Base-by-base conservation (phyloP, 139 green algal genomes). In the Coelastrella sp. region DNA sequence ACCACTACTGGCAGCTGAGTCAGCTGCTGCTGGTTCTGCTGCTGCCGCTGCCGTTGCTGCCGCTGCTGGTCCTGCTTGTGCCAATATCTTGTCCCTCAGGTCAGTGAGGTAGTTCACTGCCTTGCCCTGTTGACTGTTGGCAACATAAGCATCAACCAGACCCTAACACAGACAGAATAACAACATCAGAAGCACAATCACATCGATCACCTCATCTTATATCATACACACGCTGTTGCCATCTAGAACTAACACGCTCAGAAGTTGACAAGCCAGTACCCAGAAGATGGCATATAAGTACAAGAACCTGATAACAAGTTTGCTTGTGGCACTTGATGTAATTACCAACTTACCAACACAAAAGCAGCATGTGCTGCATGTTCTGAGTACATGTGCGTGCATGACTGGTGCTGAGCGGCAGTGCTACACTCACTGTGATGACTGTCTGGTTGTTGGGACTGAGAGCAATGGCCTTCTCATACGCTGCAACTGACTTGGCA, bases 91-190 rank as follows among this genome's bases (percentile, higher is more conserved):
- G 25, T 80, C 65, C 20, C 76, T 70, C 4, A 93, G 87, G 6
- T 78, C 58, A 14, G 58, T 85, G 15, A 94, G 63, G 84, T 88
- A 91, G 6, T 82, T 80, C 0, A 94, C 73, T 5, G 91, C 92
- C 82, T 94, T 94, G 56, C 63, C 85, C 58, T 91, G 92, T 76
- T 91, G 79, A 22, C 58, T 88, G 84, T 95, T 96, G 49, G 92
- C 94, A 12, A 96, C 91, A 91, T 94, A 95, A 0, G 94, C 90
- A 56, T 96, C 94, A 78, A 88, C 82, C 58, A 95, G 17, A 27
- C 94, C 94, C 87, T 91, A 78, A 25, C 0, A 7, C 12, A 11
- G 7, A 7, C 9, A 20, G 27, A 0, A 82, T n/a, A 8, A 49
- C 12, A 79, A 63, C 7, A 24, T 0, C 11, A 17, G n/a, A 78